A percentile compares a stretch with the other conserved stretches of the same genome.
Evolutionary conservation across 73 alveolate species (phyloP).

Genomic region (Effrenium voratum): DNA sequence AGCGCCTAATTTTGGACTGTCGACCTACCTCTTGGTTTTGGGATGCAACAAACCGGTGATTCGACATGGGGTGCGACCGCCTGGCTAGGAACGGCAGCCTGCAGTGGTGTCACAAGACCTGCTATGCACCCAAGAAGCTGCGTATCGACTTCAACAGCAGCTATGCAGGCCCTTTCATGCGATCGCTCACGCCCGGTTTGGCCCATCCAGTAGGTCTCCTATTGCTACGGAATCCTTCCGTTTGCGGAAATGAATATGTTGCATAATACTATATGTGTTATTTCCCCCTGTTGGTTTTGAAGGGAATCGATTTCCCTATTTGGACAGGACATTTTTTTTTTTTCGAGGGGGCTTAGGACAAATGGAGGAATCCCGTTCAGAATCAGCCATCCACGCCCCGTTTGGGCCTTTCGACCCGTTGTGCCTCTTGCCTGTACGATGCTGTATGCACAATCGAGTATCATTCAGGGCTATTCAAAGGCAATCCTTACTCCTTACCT

Average conservation of each 20-base stretch:
- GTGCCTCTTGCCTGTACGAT: too few relatives aligned
- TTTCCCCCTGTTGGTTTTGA: background rate
- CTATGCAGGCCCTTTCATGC: background rate
- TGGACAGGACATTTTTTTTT: background rate
- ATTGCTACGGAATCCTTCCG: background rate
- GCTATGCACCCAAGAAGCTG: conserved; percentile 32
- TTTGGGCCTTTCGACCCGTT: too few relatives aligned
- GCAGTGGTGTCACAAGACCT: conserved; percentile 29
- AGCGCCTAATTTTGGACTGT: background rate
- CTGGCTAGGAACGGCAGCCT: conserved; percentile 48
- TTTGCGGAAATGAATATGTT: background rate
- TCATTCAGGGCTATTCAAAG: too few relatives aligned
- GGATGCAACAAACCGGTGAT: background rate
- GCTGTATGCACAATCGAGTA: too few relatives aligned
- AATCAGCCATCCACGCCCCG: too few relatives aligned
- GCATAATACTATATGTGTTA: background rate
- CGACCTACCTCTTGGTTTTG: background rate
- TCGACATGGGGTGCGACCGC: background rate
- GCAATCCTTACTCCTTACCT: too few relatives aligned
- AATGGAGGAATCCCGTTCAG: too few relatives aligned
- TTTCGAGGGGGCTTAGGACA: background rate
- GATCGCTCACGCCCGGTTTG: background rate
- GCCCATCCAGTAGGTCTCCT: background rate
- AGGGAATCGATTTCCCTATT: background rate
- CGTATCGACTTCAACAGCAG: conserved; percentile 35